Evolutionary conservation across 441 rosid species (phyloP).

Genomic region (Populus tomentosa): DNA sequence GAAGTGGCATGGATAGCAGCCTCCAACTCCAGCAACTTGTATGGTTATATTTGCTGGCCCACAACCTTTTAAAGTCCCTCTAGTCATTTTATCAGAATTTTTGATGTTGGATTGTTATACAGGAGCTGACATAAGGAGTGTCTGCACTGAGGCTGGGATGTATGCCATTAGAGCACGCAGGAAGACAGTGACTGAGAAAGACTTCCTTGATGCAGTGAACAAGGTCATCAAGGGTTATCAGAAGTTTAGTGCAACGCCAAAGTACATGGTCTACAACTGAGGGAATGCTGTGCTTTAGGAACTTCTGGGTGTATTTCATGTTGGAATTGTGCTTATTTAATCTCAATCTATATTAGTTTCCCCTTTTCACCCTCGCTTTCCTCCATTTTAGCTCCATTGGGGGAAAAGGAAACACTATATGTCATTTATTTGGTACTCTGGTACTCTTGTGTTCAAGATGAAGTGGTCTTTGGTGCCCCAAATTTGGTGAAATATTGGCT

Average conservation of each 20-base stretch:
- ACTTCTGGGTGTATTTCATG: not conserved
- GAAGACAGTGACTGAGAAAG: conserved; percentile 83
- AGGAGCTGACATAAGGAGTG: conserved; percentile 84
- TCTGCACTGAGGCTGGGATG: conserved; percentile 90
- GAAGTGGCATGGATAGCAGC: not conserved
- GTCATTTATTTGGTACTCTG: not conserved
- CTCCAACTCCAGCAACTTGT: too few relatives aligned
- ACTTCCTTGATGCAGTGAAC: conserved; percentile 93
- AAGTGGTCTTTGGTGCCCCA: not conserved
- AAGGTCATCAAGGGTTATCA: conserved; percentile 95
- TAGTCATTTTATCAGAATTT: not conserved
- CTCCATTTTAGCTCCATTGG: not conserved
- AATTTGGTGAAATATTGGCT: not conserved
- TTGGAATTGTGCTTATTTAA: not conserved
- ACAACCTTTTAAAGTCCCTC: not conserved
- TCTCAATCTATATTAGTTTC: not conserved
- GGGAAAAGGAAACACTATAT: not conserved
- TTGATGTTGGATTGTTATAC: conserved; percentile 1
- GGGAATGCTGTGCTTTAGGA: not conserved
- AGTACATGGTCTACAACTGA: conserved; percentile 92
- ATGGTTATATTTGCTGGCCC: not conserved
- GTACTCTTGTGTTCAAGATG: not conserved
- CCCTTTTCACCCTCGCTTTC: not conserved
- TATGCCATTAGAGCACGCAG: conserved; percentile 72
- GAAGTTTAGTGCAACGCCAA: conserved; percentile 27